phyloP scores from a whole-genome alignment of 495 filamentous ascomycete species.

The Aspergillus egyptiacus region DNA sequence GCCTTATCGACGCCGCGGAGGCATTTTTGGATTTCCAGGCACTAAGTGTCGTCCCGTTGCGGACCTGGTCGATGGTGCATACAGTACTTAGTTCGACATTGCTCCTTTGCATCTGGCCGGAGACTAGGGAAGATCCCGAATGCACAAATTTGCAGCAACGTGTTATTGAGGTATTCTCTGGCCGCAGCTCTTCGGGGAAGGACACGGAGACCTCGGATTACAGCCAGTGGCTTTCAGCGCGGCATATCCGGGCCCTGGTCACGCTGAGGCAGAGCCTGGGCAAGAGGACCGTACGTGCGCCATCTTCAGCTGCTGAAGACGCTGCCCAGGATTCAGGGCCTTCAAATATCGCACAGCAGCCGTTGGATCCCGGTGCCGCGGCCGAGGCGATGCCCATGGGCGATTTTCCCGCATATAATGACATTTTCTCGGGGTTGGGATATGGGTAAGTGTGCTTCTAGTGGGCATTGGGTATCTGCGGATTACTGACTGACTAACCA shows the following conservation, averaged over 20 bases:
- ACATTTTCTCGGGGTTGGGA: background rate
- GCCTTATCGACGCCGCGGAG: constrained; percentile 28
- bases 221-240: constrained; percentile 30
- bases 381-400: background rate
- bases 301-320: background rate
- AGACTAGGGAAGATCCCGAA: constrained; percentile 31
- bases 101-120: constrained; percentile 36
- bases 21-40: constrained; percentile 34
- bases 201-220: constrained; percentile 17
- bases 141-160: constrained; percentile 29
- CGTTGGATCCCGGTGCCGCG: too few species aligned
- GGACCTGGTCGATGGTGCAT: constrained; percentile 38
- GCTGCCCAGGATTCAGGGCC: background rate
- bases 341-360: background rate
- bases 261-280: constrained; percentile 21
- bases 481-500: constrained; percentile 10
- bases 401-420: constrained; percentile 1
- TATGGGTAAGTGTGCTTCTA: constrained; percentile 8
- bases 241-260: constrained; percentile 32
- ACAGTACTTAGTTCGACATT: constrained; percentile 33
- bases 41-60: constrained; percentile 28
- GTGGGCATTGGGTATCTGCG: background rate
- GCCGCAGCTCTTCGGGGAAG: constrained; percentile 13
- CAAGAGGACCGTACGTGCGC: background rate
- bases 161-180: constrained; percentile 32